Evolutionary conservation across 306 rosid genomes (phyloP), one percentile per base, ranked within the genome.

Genomic region (Citrullus mucosospermus): DNA sequence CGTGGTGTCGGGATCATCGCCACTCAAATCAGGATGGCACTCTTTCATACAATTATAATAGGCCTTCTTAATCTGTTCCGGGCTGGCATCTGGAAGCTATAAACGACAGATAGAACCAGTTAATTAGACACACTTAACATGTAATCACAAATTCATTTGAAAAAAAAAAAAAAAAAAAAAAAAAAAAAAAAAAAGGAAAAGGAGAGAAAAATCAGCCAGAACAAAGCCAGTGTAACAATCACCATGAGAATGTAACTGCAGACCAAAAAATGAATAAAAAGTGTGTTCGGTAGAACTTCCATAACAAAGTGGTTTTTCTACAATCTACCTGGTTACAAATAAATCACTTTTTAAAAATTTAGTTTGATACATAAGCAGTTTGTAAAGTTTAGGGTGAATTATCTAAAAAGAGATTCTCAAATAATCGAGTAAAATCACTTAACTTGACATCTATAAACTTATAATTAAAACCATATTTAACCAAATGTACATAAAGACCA

Each of bases 21-120:
- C 97, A 83, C 97, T 95, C 86, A 95, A 88, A 59, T 95, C 97
- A 2, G 99, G 99, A 84, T 95, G 99, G 78, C 99, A 95, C 81
- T 97, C 84, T 81, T 95, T 95, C 99, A 95, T 95, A 82, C 97
- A 95, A 80, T 90, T 88, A 78, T 95, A 91, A 59, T 95, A 95
- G 18, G 97, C 99, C 81, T 89, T 95, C 80, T 91, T 95, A 4
- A 95, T 85, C 87, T 95, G 93, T 50, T 61, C 89, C 3, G 96
- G 89, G 63, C 91, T 91, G 32, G 99, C 97, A 86, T 95, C 97
- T 51, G 99, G 97, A 75, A 92, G 90, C 99, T 95, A 86, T 76
- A 39, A 79, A 77, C 83, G 81, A 6, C 8, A 30, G 17, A 25
- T n/a, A 77, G 3, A 32, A 51, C 11, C 28, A 39, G 30, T 17